Evolutionary conservation across 2,329 filamentous ascomycete species (phyloP).

Genomic region (Dothistroma pini): DNA sequence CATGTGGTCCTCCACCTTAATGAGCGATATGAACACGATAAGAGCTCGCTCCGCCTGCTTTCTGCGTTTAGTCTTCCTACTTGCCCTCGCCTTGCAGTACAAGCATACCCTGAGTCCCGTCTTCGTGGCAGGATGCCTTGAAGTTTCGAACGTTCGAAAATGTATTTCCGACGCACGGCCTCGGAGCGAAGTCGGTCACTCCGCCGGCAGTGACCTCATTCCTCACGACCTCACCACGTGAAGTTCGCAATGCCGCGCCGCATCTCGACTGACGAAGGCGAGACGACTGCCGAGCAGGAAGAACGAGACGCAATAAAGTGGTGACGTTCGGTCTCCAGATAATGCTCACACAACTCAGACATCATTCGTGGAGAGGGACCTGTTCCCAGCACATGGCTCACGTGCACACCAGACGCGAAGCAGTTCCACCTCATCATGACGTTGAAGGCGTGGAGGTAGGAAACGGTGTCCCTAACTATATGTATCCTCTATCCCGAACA

Average conservation of each 20-base stretch:
- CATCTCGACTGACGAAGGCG: neutral
- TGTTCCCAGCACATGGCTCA: neutral
- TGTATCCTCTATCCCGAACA: neutral
- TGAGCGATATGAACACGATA: neutral
- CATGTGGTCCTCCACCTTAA: neutral
- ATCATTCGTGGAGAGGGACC: neutral
- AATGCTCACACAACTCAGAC: neutral
- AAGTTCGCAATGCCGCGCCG: neutral
- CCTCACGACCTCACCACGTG: no score
- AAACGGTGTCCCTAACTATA: neutral
- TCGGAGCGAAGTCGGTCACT: neutral
- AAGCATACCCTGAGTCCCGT: neutral
- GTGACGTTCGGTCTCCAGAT: neutral
- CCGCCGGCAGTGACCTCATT: neutral
- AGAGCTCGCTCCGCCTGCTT: neutral
- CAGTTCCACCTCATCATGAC: constrained; percentile 7
- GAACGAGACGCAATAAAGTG: neutral
- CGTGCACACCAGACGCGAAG: no score
- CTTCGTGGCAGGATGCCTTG: neutral
- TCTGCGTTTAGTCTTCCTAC: neutral
- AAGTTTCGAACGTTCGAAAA: no score
- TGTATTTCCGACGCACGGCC: no score
- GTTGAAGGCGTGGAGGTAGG: neutral
- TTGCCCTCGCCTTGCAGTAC: neutral
- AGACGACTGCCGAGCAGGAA: neutral